phyloP scores from a whole-genome alignment of 345 rosid genomes.

The Camelina laxa region DNA sequence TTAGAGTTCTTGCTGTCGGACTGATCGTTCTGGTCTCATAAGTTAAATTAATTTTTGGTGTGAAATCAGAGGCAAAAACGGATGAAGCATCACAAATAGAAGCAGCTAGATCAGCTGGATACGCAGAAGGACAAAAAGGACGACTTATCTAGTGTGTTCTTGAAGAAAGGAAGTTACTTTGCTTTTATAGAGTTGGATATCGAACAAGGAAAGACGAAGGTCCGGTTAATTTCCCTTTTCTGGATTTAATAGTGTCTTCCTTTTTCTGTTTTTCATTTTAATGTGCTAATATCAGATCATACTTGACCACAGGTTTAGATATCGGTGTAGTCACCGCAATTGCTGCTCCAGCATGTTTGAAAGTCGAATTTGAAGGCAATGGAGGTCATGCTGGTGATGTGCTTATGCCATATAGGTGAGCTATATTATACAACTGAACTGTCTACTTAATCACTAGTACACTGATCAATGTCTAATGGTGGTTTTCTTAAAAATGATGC shows the following conservation, averaged over 20 bases:
- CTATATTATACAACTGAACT: neutral
- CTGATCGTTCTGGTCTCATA: too few relatives aligned
- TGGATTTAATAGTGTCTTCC: neutral
- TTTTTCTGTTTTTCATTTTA: neutral
- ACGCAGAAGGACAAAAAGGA: conserved; percentile 57
- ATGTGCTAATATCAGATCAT: neutral
- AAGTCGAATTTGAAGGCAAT: conserved; percentile 86
- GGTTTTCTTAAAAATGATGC: conserved; percentile 76
- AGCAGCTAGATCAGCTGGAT: conserved; percentile 88
- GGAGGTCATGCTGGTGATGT: conserved; percentile 99
- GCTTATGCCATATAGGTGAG: conserved; percentile 87
- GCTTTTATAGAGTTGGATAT: conserved; percentile 92
- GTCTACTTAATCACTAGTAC: neutral
- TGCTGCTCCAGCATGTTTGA: conserved; percentile 97
- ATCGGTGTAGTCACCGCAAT: conserved; percentile 92
- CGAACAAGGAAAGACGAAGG: conserved; percentile 96
- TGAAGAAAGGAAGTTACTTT: conserved; percentile 74
- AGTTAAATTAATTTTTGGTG: too few relatives aligned
- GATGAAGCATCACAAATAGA: too few relatives aligned
- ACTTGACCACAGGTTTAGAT: conserved; percentile 56
- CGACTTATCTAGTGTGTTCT: conserved; percentile 61
- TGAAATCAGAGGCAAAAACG: too few relatives aligned
- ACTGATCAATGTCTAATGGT: conserved; percentile 13
- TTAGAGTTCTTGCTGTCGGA: too few relatives aligned
- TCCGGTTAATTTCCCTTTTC: conserved; percentile 24